Evolutionary conservation across 768 basidiomycete genomes (phyloP).

Genomic region (Tricholoma furcatifolium): DNA sequence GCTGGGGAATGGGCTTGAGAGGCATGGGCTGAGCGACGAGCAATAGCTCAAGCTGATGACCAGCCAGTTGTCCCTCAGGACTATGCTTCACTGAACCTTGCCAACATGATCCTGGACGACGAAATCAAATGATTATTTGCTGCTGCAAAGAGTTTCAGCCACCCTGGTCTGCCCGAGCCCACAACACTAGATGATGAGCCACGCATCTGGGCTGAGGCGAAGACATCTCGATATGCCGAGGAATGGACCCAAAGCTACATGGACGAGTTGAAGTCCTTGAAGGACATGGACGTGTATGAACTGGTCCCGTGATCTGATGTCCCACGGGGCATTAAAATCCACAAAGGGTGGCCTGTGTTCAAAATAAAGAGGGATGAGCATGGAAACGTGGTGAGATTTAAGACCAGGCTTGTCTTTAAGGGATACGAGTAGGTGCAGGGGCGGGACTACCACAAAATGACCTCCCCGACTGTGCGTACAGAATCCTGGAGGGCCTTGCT

Average conservation of each 20-base stretch:
- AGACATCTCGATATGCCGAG: constrained; percentile 20
- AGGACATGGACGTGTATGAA: constrained; percentile 28
- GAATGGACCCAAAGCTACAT: constrained; percentile 17
- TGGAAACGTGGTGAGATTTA: constrained; percentile 28
- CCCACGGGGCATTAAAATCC: no score
- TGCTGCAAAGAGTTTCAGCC: not conserved
- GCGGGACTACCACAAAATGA: no score
- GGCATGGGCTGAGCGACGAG: not conserved
- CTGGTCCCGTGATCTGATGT: constrained; percentile 18
- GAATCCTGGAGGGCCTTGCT: no score
- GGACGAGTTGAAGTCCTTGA: no score
- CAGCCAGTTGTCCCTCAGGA: not conserved
- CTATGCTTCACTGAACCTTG: not conserved
- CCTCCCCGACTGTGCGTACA: no score
- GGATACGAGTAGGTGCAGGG: no score
- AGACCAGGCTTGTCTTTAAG: constrained; percentile 33
- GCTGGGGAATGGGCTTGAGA: not conserved
- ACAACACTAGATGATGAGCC: constrained; percentile 12
- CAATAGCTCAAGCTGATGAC: not conserved
- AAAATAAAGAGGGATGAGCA: constrained; percentile 24
- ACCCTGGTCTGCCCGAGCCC: constrained; percentile 2
- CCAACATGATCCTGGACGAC: not conserved
- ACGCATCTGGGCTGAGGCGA: no score
- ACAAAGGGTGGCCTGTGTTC: no score
- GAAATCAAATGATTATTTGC: not conserved